Conservation (phyloP, 192 early-diverging fungal genomes). For the Mycoemilia scoparia region DNA sequence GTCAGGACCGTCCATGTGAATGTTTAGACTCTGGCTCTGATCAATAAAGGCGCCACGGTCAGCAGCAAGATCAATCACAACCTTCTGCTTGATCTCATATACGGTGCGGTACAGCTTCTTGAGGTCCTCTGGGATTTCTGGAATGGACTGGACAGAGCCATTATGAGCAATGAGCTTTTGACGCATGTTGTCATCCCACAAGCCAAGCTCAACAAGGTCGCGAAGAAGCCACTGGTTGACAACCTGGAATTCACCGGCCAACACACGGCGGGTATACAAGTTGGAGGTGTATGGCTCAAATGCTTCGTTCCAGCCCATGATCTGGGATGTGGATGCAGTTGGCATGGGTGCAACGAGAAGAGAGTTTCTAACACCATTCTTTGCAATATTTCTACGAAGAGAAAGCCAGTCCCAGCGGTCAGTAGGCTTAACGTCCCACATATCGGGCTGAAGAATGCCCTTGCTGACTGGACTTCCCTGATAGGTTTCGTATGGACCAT, state of each 20-base stretch:
- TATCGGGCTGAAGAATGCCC: constrained; percentile 82
- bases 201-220: constrained; percentile 76
- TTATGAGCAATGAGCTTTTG: constrained; percentile 84
- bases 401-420: constrained; percentile 83
- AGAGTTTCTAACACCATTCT: constrained; percentile 82
- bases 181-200: constrained; percentile 91
- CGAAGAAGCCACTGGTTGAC: constrained; percentile 93
- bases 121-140: constrained; percentile 60
- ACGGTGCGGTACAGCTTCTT: constrained; percentile 96
- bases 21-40: constrained; percentile 89
- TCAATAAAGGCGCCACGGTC: constrained; percentile 96
- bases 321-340: constrained; percentile 91
- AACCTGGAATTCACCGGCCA: constrained; percentile 96
- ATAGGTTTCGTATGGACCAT: constrained; percentile 78
- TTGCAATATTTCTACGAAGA: constrained; percentile 56
- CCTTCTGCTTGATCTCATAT: constrained; percentile 85
- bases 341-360: constrained; percentile 95
- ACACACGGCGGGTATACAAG: constrained; percentile 88
- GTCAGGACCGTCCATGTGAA: constrained; percentile 85
- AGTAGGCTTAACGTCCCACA: constrained; percentile 70
- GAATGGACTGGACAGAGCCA: constrained; percentile 68
- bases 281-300: constrained; percentile 88
- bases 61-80: constrained; percentile 89
- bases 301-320: constrained; percentile 95
- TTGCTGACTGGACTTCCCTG: constrained; percentile 72